Conservation (phyloP, 1,284 basidiomycete genomes). For the Cystobasidium sp. region DNA sequence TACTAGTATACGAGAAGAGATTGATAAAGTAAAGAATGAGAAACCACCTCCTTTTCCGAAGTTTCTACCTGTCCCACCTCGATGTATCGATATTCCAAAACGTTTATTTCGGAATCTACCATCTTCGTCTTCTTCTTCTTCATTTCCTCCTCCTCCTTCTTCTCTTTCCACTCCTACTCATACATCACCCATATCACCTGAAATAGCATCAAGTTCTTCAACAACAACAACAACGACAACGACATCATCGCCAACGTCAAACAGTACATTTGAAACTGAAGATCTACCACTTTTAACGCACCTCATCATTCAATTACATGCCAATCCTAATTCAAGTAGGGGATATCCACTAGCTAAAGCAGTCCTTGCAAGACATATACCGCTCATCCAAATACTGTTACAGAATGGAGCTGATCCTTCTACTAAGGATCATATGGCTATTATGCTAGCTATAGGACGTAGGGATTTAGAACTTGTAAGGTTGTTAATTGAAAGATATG, state of each 20-base stretch:
- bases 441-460: conserved; percentile 73
- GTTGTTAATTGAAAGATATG: conserved; percentile 69
- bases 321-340: conserved; percentile 65
- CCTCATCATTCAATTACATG: conserved; percentile 53
- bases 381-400: conserved; percentile 71
- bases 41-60: conserved; percentile 14
- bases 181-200: neutral
- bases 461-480: conserved; percentile 70
- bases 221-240: neutral
- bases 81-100: conserved; percentile 25
- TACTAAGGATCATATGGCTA: conserved; percentile 66
- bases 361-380: conserved; percentile 67
- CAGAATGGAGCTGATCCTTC: conserved; percentile 69
- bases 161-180: too few relatives aligned
- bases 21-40: neutral
- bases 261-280: conserved; percentile 1
- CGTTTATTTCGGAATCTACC: conserved; percentile 24
- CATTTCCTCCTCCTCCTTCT: neutral
- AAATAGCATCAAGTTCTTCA: neutral
- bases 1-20: neutral
- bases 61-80: conserved; percentile 23
- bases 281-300: conserved; percentile 55
- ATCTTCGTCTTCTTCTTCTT: neutral
- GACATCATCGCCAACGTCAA: neutral
- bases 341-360: conserved; percentile 78